Percentiles rank a stretch among this genome's conserved stretches.
These are phyloP conservation scores for Epichloe brachyelytri DNA, from an alignment of 2,329 filamentous ascomycete genomes.

Conservation along the genomic window DNA sequence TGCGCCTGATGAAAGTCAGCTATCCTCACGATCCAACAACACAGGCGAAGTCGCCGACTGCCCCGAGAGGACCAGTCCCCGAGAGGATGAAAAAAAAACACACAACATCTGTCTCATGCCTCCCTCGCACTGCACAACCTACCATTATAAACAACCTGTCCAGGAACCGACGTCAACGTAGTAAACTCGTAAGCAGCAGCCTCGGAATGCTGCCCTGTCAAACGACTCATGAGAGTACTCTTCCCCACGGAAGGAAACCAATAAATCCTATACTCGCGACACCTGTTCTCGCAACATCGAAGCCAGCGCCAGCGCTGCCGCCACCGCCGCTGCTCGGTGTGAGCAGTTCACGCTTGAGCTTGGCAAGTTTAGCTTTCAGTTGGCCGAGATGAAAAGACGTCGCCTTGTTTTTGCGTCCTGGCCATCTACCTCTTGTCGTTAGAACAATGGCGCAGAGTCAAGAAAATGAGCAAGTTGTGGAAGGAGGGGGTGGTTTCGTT, in stretches of 20 bases:
- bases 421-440: conserved; percentile 54
- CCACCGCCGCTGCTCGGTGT: conserved; percentile 66
- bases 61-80: no score
- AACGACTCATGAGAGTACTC: conserved; percentile 87
- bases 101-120: not conserved
- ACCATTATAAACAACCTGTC: conserved; percentile 90
- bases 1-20: conserved; percentile 39
- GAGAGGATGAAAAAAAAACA: not conserved
- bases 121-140: conserved; percentile 10
- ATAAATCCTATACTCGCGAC: conserved; percentile 97
- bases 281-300: conserved; percentile 95
- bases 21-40: not conserved
- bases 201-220: conserved; percentile 96
- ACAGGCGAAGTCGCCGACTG: not conserved
- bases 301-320: conserved; percentile 75
- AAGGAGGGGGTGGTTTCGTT: no score
- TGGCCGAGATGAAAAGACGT: conserved; percentile 91
- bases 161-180: conserved; percentile 91
- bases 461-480: no score
- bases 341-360: conserved; percentile 90
- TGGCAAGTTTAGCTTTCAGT: conserved; percentile 94
- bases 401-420: conserved; percentile 86
- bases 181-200: conserved; percentile 98
- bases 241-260: conserved; percentile 95
- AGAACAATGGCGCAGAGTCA: not conserved